Evolutionary conservation across 768 basidiomycete genomes (phyloP), one percentile per base, ranked within the genome.

Genomic region (Strobilomyces dryophilus): DNA sequence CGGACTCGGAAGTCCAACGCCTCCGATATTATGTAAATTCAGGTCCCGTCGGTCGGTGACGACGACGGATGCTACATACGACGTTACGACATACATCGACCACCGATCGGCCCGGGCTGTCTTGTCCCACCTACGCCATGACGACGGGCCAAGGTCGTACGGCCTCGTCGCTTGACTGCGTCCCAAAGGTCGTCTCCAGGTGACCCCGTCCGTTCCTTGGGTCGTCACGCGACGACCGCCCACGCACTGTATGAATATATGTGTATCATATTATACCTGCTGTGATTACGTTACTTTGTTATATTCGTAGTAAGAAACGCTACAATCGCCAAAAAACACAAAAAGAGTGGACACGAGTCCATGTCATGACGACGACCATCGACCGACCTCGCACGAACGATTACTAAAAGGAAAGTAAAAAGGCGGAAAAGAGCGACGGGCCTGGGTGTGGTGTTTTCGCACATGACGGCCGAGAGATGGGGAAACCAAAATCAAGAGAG

Each of bases 401-500:
- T 45, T 5, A 46, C 21, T 20, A 37, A 46, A n/a, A 26, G 24
- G n/a, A 2, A 34, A 32, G 1, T 36, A 24, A 7, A 27, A 14
- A 41, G 18, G 8, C 21, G 5, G 10, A 46, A 60, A 57, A 5
- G 53, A 63, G 41, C 4, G 63, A 43, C 47, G 24, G 17, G 44
- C 45, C 48, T 24, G 24, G 21, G 27, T 45, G 54, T 57, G 24
- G 58, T 36, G 35, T 42, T 58, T 56, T 64, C 56, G 41, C 45
- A 48, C 55, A 45, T 51, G 34, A 49, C 52, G 36, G 47, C 54
- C 46, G n/a, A 56, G 49, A 56, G 49, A 49, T 29, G 26, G 24
- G 11, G 55, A 42, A 45, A 14, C 36, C 18, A 36, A n/a, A 41
- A 55, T 48, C 56, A 64, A 70, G 57, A 5, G 65, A 61, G 57